phyloP scores from a whole-genome alignment of 2,329 filamentous ascomycete species.

The Phyllosticta citriasiana region DNA sequence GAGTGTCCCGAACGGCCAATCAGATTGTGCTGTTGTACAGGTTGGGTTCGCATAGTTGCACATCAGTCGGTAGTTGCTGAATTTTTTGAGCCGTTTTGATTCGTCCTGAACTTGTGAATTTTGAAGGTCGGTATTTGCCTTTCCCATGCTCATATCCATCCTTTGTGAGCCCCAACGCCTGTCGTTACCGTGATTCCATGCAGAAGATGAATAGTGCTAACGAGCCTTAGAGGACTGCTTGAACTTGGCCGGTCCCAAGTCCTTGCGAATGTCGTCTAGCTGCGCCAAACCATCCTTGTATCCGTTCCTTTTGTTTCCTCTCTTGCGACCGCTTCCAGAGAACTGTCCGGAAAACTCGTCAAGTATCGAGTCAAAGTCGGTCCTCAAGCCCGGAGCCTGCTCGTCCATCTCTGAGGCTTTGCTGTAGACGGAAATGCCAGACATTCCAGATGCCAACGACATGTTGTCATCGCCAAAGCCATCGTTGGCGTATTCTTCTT shows the following conservation, averaged over 20 bases:
- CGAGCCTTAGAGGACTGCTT: neutral
- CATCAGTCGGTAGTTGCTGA: neutral
- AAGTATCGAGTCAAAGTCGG: slow-evolving; percentile 81
- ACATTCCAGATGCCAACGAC: slow-evolving; percentile 42
- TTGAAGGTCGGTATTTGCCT: neutral
- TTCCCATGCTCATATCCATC: neutral
- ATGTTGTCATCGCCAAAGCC: slow-evolving; percentile 36
- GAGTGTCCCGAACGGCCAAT: neutral
- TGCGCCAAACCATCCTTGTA: slow-evolving; percentile 75
- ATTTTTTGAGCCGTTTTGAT: neutral
- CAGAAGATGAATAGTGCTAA: neutral
- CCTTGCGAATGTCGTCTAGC: slow-evolving; percentile 78
- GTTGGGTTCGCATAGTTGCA: neutral
- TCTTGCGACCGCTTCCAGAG: slow-evolving; percentile 55
- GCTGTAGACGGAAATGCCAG: slow-evolving; percentile 24
- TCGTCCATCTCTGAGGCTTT: slow-evolving; percentile 22
- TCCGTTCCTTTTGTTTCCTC: slow-evolving; percentile 65
- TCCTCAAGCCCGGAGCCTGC: slow-evolving; percentile 47
- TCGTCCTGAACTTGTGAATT: neutral
- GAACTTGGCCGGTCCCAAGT: slow-evolving; percentile 57
- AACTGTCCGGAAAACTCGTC: slow-evolving; percentile 82
- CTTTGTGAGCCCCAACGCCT: neutral
- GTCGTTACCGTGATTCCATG: neutral
- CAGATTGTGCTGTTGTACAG: neutral
- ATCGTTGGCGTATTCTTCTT: slow-evolving; percentile 65